Evolutionary conservation across 2,329 filamentous ascomycete genomes (phyloP).

Genomic region (Phyllosticta citriasiana): DNA sequence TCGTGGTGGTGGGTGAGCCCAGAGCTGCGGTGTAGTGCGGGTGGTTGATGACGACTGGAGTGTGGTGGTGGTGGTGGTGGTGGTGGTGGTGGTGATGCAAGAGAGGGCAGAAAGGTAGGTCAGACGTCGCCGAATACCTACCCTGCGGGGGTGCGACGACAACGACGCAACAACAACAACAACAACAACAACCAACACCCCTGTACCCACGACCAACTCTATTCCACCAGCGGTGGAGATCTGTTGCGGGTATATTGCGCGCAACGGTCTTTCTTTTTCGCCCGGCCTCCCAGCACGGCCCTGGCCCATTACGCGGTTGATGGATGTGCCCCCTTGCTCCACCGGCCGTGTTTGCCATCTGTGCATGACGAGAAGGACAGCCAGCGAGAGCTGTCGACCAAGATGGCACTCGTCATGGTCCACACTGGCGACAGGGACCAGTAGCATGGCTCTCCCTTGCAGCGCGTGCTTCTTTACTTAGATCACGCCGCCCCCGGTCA

Average conservation of each 20-base stretch:
- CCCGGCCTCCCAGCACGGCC: background rate
- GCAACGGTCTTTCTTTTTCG: conserved; percentile 6
- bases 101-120: background rate
- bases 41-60: background rate
- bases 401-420: conserved; percentile 4
- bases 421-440: background rate
- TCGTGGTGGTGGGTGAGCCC: no score
- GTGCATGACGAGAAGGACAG: background rate
- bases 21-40: conserved; percentile 6
- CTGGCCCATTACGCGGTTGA: background rate
- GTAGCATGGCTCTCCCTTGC: conserved; percentile 8
- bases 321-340: background rate
- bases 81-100: conserved; percentile 5
- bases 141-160: background rate
- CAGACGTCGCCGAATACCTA: background rate
- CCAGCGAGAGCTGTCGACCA: background rate
- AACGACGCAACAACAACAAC: background rate
- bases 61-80: background rate
- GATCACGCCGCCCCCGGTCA: conserved; percentile 2
- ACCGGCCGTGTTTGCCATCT: conserved; percentile 7
- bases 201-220: conserved; percentile 6
- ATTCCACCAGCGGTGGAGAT: conserved; percentile 1
- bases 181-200: background rate
- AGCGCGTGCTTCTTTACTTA: conserved; percentile 9
- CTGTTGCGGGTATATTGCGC: conserved; percentile 10